Conservation (phyloP, 306 rosid species). For the cucumber (Cucumis sativus) region Cucumber_9930_V3 NC_026659.2:9241001-9241500, state of each 20-base stretch:
- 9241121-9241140: slow-evolving; percentile 44
- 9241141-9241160: slow-evolving; percentile 76
- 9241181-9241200: slow-evolving; percentile 35
- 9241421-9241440: neutral
- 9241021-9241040: neutral
- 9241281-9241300: slow-evolving; percentile 44
- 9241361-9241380: neutral
- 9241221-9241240: slow-evolving; percentile 12
- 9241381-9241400: neutral
- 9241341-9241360: neutral
- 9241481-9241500: slow-evolving; percentile 46
- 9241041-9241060: neutral
- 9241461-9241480: slow-evolving; percentile 79
- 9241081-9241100: slow-evolving; percentile 32
- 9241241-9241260: slow-evolving; percentile 22
- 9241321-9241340: slow-evolving; percentile 12
- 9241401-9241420: neutral
- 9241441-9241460: slow-evolving; percentile 28
- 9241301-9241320: slow-evolving; percentile 18
- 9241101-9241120: slow-evolving; percentile 17
- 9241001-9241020: neutral
- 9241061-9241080: slow-evolving; percentile 38
- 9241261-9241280: slow-evolving; percentile 16
- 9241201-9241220: slow-evolving; percentile 12
- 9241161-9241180: slow-evolving; percentile 94